These are phyloP conservation scores for Trichoderma pleuroti DNA, from an alignment of 2,329 filamentous ascomycete genomes.

Conservation along the genomic window DNA sequence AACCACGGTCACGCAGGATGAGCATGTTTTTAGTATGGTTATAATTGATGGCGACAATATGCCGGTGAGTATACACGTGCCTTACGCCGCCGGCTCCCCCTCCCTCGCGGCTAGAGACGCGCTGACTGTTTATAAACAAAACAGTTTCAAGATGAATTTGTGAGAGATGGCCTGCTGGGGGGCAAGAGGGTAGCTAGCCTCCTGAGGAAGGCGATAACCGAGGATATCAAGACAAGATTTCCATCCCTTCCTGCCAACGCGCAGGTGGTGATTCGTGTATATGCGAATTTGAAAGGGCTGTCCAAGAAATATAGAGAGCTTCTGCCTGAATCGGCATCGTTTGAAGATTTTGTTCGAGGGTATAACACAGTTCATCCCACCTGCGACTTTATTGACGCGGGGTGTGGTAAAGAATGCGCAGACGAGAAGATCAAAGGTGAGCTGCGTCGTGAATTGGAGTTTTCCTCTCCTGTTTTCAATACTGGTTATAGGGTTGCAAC, in stretches of 20 bases:
- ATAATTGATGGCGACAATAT: conserved; percentile 40
- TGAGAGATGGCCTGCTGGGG: conserved; percentile 30
- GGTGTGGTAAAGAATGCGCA: conserved; percentile 41
- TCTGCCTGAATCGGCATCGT: conserved; percentile 24
- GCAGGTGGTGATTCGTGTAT: conserved; percentile 35
- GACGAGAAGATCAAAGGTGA: conserved; percentile 41
- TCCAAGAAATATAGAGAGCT: conserved; percentile 34
- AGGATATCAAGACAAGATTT: conserved; percentile 15
- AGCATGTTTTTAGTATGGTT: conserved; percentile 32
- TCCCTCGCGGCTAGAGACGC: no score
- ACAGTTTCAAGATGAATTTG: conserved; percentile 34
- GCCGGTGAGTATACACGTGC: conserved; percentile 28
- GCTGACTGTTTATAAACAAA: neutral
- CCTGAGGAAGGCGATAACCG: conserved; percentile 27
- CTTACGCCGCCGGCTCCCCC: neutral
- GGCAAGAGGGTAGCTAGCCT: conserved; percentile 30
- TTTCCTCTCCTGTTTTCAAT: neutral
- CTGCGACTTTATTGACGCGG: conserved; percentile 41
- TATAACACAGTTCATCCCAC: conserved; percentile 38
- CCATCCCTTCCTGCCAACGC: conserved; percentile 22
- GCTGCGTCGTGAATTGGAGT: neutral
- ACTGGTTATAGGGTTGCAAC: neutral
- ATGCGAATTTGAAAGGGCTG: conserved; percentile 37
- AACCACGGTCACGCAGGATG: conserved; percentile 19
- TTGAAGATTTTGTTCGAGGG: conserved; percentile 38